Evolutionary conservation across 2,329 filamentous ascomycete genomes (phyloP).

Genomic region (Aspergillus sp.): DNA sequence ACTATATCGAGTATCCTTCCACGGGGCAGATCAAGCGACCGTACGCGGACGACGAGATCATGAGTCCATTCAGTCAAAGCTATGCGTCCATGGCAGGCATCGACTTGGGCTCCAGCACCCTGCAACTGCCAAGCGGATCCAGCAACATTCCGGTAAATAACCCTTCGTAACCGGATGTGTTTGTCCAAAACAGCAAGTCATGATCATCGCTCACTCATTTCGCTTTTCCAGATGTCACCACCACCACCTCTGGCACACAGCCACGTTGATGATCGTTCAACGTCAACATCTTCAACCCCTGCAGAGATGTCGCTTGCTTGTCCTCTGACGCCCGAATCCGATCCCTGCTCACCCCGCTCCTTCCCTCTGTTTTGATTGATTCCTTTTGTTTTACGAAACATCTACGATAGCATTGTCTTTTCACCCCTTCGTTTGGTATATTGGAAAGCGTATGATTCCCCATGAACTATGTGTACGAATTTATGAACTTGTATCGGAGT

Average conservation of each 20-base stretch:
- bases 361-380: slow-evolving; percentile 12
- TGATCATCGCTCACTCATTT: not conserved
- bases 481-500: too few relatives aligned
- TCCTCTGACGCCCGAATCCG: slow-evolving; percentile 38
- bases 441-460: too few relatives aligned
- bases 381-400: not conserved
- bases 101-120: slow-evolving; percentile 35
- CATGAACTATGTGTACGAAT: too few relatives aligned
- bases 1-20: slow-evolving; percentile 23
- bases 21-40: slow-evolving; percentile 44
- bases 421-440: slow-evolving; percentile 4
- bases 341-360: slow-evolving; percentile 33
- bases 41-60: slow-evolving; percentile 49
- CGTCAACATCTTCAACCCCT: slow-evolving; percentile 30
- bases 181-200: slow-evolving; percentile 13
- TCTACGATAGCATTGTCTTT: slow-evolving; percentile 1
- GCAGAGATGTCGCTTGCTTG: slow-evolving; percentile 32
- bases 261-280: slow-evolving; percentile 23
- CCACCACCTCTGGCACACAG: slow-evolving; percentile 23
- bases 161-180: slow-evolving; percentile 21
- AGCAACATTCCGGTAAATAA: slow-evolving; percentile 38
- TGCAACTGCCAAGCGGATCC: slow-evolving; percentile 28
- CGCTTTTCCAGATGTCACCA: slow-evolving; percentile 2
- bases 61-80: slow-evolving; percentile 55
- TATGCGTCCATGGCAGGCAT: slow-evolving; percentile 55